Conservation (phyloP, 768 basidiomycete genomes). For the Russula griseocarnosa region DNA sequence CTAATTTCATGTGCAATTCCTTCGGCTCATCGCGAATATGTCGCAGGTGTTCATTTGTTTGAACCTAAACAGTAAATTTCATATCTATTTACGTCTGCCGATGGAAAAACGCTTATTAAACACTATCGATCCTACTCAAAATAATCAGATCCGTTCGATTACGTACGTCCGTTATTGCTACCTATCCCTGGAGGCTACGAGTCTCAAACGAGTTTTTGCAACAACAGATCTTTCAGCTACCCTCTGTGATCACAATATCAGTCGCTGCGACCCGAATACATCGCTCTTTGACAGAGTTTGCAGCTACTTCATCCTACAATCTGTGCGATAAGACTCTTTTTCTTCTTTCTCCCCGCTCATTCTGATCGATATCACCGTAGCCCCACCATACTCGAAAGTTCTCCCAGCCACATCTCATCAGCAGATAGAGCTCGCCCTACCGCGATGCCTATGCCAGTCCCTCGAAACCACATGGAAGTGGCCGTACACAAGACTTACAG, state of each 20-base stretch:
- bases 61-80: constrained; percentile 1
- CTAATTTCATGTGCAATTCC: too few relatives aligned
- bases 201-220: neutral
- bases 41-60: neutral
- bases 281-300: neutral
- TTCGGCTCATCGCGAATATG: too few relatives aligned
- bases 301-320: neutral
- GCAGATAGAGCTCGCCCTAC: too few relatives aligned
- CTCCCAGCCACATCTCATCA: neutral
- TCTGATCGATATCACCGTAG: neutral
- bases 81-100: neutral
- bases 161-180: neutral
- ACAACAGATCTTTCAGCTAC: neutral
- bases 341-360: neutral
- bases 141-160: neutral
- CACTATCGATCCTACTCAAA: too few relatives aligned
- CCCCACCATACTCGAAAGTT: neutral
- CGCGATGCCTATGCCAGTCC: neutral
- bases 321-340: neutral
- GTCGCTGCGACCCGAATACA: constrained; percentile 1
- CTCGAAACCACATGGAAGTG: neutral
- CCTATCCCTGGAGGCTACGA: neutral
- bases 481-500: neutral
- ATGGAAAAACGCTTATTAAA: neutral
- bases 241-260: neutral